Conservation (phyloP, 1,139 yeast species). For the Kluyveromyces marxianus region DNA sequence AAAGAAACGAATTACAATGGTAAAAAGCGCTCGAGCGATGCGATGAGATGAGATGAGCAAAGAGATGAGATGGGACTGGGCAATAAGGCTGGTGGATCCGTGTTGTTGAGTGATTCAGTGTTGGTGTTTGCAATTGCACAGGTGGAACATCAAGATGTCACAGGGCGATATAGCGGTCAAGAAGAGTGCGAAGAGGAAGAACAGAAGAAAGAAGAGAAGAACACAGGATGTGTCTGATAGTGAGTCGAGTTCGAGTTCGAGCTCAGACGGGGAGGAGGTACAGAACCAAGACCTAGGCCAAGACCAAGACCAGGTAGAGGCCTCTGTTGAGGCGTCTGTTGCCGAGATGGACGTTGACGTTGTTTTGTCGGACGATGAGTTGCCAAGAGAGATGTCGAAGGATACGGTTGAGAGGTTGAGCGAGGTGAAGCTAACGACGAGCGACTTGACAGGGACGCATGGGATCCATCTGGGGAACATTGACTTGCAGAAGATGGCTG, state of each 20-base stretch:
- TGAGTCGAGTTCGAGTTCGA: constrained; percentile 36
- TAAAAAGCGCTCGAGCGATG: constrained; percentile 15
- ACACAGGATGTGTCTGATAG: constrained; percentile 53
- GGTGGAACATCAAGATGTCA: no score
- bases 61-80: background rate
- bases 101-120: no score
- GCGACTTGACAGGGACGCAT: constrained; percentile 24
- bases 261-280: constrained; percentile 16
- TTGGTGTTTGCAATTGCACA: no score
- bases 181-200: constrained; percentile 23
- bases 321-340: constrained; percentile 19
- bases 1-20: background rate
- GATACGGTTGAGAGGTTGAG: constrained; percentile 19
- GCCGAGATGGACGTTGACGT: constrained; percentile 39
- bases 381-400: background rate
- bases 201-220: constrained; percentile 73
- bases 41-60: constrained; percentile 1
- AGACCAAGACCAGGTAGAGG: constrained; percentile 9
- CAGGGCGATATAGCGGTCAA: constrained; percentile 14
- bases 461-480: constrained; percentile 15
- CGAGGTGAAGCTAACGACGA: constrained; percentile 24
- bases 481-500: constrained; percentile 18
- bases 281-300: background rate
- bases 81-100: no score
- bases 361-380: constrained; percentile 9